Base-by-base conservation (phyloP, 1,139 yeast species). In the Yamadazyma atlantica region DNA sequence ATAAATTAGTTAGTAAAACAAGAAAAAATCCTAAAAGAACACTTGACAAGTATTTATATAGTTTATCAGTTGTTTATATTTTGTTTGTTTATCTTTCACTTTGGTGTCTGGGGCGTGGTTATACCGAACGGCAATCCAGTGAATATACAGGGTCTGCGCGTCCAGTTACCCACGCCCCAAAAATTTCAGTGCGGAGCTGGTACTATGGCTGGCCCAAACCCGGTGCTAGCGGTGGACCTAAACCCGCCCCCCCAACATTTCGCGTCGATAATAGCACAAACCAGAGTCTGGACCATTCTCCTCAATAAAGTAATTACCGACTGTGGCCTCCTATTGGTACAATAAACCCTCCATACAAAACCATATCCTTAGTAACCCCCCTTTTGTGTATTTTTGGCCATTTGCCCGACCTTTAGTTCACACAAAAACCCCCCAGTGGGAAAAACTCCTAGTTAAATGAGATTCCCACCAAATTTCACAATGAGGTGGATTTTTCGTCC, bases 41-140 rank as follows among this genome's bases (percentile, higher is more conserved):
- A 16, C 7, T 16, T 11, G n/a, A 4, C 29, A 26, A 16, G 30
- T 15, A 28, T 28, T 12, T 29, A 28, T 30, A 39, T 32, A 22
- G 13, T 27, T 27, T 36, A 32, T 25, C 34, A 21, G 27, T 18
- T 37, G 39, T 42, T 42, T 42, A 42, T 41, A 41, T 30, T 15
- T 25, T 13, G 35, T 41, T 41, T 43, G 41, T 43, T 43, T 43
- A 40, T 37, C 39, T 38, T 38, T 4, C 5, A 19, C 17, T 28
- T 28, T 28, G 16, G 30, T 28, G 30, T 26, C 29, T n/a, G 13
- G 16, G 7, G 16, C 13, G 15, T 6, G 15, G 3, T 4, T 4
- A 12, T 4, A 6, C 22, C 22, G 9, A n/a, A n/a, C n/a, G n/a
- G n/a, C n/a, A n/a, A n/a, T n/a, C n/a, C n/a, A n/a, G n/a, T n/a